phyloP scores from a whole-genome alignment of 2,329 filamentous ascomycete species.

The Fusarium sp. region DNA sequence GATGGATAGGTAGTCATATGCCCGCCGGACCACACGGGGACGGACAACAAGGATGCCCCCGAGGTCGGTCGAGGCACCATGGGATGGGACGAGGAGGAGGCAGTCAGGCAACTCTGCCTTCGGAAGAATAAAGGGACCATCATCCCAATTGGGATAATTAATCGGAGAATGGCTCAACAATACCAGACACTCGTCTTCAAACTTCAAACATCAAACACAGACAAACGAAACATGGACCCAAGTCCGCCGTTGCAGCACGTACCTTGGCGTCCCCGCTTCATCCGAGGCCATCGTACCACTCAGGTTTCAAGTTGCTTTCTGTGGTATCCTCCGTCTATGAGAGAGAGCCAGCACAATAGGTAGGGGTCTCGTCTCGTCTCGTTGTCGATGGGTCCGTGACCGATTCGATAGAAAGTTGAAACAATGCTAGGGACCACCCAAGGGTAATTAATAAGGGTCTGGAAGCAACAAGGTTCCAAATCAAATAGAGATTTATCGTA shows the following conservation, averaged over 20 bases:
- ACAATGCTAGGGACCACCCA: background rate
- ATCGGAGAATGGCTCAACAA: background rate
- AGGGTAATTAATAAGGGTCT: background rate
- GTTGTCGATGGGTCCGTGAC: slow-evolving; percentile 4
- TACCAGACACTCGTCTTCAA: slow-evolving; percentile 11
- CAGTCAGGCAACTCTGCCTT: background rate
- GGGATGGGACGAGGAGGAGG: background rate
- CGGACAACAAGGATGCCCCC: background rate
- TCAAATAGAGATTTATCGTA: background rate
- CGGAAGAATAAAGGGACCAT: background rate
- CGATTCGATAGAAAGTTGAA: slow-evolving; percentile 4
- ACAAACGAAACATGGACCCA: slow-evolving; percentile 29
- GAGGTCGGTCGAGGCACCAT: background rate
- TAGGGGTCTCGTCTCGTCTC: slow-evolving; percentile 2
- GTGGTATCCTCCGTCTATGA: slow-evolving; percentile 7
- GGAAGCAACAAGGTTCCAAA: background rate
- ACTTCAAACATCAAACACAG: slow-evolving; percentile 12
- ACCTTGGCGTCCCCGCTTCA: slow-evolving; percentile 36
- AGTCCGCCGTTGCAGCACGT: slow-evolving; percentile 19
- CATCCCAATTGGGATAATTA: background rate
- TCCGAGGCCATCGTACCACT: slow-evolving; percentile 40
- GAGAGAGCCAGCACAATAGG: slow-evolving; percentile 2
- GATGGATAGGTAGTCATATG: slow-evolving; percentile 24
- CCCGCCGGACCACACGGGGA: slow-evolving; percentile 8
- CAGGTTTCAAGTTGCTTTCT: slow-evolving; percentile 26